These are phyloP conservation scores for Lipomyces starkeyi DNA, from an alignment of 805 yeast species.

Conservation along the genomic window DNA sequence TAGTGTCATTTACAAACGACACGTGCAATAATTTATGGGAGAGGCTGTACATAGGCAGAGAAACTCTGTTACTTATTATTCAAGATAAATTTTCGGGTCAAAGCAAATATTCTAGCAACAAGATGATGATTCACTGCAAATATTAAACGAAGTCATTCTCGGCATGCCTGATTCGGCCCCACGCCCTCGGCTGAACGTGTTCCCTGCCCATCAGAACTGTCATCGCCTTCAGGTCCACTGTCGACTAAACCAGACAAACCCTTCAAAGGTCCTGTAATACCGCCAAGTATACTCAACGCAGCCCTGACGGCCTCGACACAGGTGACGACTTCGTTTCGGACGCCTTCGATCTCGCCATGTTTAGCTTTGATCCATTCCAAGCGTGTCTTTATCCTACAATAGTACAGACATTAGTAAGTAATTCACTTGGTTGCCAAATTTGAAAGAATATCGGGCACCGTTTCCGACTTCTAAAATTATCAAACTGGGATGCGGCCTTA, in stretches of 20 bases:
- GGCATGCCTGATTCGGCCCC: background rate
- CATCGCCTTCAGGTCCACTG: background rate
- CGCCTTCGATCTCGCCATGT: constrained; percentile 22
- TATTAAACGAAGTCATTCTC: background rate
- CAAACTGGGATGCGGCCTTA: constrained; percentile 24
- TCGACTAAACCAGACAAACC: background rate
- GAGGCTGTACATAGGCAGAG: background rate
- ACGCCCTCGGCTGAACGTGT: background rate
- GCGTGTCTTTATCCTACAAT: constrained; percentile 21
- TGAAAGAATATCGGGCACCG: constrained; percentile 15
- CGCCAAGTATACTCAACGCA: constrained; percentile 23
- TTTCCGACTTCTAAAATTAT: constrained; percentile 29
- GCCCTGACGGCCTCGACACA: constrained; percentile 31
- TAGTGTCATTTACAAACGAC: too few species aligned
- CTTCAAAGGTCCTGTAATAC: background rate
- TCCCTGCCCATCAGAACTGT: background rate
- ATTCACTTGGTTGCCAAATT: background rate
- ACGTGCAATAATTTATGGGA: too few species aligned
- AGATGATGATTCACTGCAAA: background rate
- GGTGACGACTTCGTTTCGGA: constrained; percentile 20
- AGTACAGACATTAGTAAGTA: constrained; percentile 2
- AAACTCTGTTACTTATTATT: background rate
- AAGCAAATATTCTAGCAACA: background rate
- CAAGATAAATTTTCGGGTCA: background rate
- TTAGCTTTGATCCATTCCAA: constrained; percentile 25